Conservation (phyloP, 1,284 basidiomycete genomes). For the Sphaerobolus stellatus region DNA sequence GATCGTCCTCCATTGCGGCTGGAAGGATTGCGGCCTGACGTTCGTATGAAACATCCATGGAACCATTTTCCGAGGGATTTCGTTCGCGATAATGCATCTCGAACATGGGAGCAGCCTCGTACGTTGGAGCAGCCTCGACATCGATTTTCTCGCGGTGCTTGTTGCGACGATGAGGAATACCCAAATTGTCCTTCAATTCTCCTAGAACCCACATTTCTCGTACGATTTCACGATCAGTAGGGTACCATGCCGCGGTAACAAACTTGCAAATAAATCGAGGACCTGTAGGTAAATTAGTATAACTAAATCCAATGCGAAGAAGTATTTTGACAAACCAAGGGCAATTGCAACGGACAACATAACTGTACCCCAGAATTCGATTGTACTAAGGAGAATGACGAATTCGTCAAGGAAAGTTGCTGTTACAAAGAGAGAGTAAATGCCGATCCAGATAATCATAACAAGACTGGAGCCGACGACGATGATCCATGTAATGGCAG, state of each 20-base stretch:
- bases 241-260: constrained; percentile 61
- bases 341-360: constrained; percentile 67
- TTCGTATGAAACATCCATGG: constrained; percentile 7
- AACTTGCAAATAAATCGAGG: constrained; percentile 76
- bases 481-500: constrained; percentile 79
- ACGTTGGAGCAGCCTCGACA: constrained; percentile 64
- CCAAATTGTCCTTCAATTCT: constrained; percentile 80
- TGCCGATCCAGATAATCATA: constrained; percentile 81
- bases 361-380: constrained; percentile 83
- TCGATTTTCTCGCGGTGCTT: constrained; percentile 43
- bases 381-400: constrained; percentile 68
- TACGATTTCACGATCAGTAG: constrained; percentile 81
- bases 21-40: constrained; percentile 36
- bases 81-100: constrained; percentile 6
- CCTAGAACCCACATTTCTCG: constrained; percentile 88
- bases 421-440: constrained; percentile 77
- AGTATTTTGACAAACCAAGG: constrained; percentile 61
- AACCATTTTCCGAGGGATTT: constrained; percentile 8
- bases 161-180: constrained; percentile 59
- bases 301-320: constrained; percentile 28
- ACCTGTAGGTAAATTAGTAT: constrained; percentile 38
- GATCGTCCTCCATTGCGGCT: constrained; percentile 45
- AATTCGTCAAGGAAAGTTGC: constrained; percentile 75
- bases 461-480: constrained; percentile 77
- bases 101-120: no score